phyloP scores from a whole-genome alignment of 83 land plant species.

The Larix sibirica region DNA sequence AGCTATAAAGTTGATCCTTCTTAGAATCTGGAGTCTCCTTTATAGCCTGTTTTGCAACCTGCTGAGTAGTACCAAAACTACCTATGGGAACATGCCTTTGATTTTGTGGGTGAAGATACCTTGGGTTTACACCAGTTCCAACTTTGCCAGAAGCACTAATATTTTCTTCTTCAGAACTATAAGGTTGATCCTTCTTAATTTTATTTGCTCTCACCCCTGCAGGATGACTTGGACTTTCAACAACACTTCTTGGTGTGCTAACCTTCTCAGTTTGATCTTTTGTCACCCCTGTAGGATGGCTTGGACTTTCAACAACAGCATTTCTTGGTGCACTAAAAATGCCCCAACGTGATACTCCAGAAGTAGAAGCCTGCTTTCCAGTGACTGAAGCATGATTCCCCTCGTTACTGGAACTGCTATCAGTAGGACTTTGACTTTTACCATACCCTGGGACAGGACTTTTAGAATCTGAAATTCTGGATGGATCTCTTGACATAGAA shows the following conservation, averaged over 20 bases:
- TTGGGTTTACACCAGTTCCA: neutral
- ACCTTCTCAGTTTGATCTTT: neutral
- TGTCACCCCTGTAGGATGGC: slow-evolving; percentile 5
- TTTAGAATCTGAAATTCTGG: neutral
- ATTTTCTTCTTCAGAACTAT: neutral
- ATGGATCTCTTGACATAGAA: slow-evolving; percentile 8
- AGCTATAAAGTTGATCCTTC: neutral
- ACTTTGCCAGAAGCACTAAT: neutral
- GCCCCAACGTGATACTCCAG: slow-evolving; percentile 8
- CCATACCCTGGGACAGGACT: neutral
- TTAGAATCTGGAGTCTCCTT: neutral
- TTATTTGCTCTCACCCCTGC: neutral
- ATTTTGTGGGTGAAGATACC: neutral
- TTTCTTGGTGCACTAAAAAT: neutral
- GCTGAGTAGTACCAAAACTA: neutral
- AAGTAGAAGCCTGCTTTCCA: slow-evolving; percentile 4
- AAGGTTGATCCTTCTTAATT: neutral
- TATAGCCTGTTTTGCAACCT: neutral
- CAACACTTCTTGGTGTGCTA: neutral
- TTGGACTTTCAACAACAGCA: neutral
- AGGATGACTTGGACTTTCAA: neutral
- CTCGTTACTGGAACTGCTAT: neutral
- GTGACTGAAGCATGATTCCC: neutral
- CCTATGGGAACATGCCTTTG: slow-evolving; percentile 9
- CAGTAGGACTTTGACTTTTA: neutral